These are phyloP conservation scores for Didymella pomorum DNA, from an alignment of 2,329 filamentous ascomycete genomes.

Conservation along the genomic window DNA sequence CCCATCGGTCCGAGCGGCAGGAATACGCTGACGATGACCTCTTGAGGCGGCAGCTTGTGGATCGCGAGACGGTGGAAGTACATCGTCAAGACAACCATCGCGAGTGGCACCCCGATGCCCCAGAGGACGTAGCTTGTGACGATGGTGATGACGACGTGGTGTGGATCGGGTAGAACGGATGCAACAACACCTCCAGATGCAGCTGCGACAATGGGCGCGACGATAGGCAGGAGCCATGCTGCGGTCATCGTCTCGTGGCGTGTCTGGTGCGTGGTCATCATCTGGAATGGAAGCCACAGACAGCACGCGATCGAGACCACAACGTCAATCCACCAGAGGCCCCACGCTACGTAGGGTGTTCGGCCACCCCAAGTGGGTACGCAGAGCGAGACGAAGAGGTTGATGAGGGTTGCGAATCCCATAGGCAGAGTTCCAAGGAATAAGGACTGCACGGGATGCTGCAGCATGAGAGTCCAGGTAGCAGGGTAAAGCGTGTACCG, in stretches of 20 bases:
- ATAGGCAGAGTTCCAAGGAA: constrained; percentile 74
- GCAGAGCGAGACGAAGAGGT: constrained; percentile 69
- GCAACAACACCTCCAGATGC: constrained; percentile 70
- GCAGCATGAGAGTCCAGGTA: constrained; percentile 72
- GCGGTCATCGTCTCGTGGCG: constrained; percentile 64
- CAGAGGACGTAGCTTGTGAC: constrained; percentile 71
- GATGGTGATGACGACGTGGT: constrained; percentile 67
- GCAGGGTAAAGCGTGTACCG: constrained; percentile 71
- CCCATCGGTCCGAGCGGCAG: constrained; percentile 72
- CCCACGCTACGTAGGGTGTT: constrained; percentile 56
- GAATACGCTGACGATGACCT: constrained; percentile 73
- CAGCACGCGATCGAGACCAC: constrained; percentile 54
- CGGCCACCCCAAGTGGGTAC: constrained; percentile 65
- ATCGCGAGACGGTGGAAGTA: constrained; percentile 75
- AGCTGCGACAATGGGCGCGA: constrained; percentile 70
- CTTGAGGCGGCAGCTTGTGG: constrained; percentile 69
- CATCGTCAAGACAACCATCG: constrained; percentile 67
- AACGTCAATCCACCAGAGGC: constrained; percentile 59
- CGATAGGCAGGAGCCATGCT: constrained; percentile 70
- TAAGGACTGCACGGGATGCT: constrained; percentile 70
- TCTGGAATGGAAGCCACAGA: constrained; percentile 40
- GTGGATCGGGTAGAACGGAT: constrained; percentile 61
- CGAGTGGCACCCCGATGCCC: constrained; percentile 69
- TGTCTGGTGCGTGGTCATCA: constrained; percentile 43
- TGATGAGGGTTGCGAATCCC: constrained; percentile 72